These are phyloP conservation scores for Pseudopyricularia javanii DNA, from an alignment of 2,329 filamentous ascomycete species.

Conservation along the genomic window DNA sequence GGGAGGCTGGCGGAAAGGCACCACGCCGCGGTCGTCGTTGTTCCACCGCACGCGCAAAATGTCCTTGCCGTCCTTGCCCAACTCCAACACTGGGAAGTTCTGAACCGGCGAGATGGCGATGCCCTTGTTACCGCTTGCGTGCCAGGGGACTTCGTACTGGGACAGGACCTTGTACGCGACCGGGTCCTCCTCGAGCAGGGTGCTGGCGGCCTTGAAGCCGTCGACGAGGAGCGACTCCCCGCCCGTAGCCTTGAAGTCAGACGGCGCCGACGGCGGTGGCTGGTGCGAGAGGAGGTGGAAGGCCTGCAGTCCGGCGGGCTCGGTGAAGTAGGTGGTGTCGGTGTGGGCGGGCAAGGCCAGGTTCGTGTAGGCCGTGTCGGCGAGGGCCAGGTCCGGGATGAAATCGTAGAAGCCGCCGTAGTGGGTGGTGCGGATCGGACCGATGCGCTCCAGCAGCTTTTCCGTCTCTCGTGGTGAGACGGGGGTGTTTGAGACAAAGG, in stretches of 20 bases:
- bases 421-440: conserved; percentile 80
- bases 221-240: conserved; percentile 78
- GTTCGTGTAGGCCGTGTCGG: conserved; percentile 86
- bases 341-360: conserved; percentile 76
- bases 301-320: conserved; percentile 81
- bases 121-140: conserved; percentile 82
- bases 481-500: conserved; percentile 61
- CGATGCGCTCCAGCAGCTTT: conserved; percentile 64
- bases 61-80: conserved; percentile 22
- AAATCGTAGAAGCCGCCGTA: conserved; percentile 79
- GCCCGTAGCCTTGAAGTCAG: conserved; percentile 29
- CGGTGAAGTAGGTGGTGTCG: conserved; percentile 91
- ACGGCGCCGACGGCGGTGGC: conserved; percentile 16
- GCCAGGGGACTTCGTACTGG: conserved; percentile 51
- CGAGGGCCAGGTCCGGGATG: conserved; percentile 73
- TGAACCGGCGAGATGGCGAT: conserved; percentile 65
- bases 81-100: conserved; percentile 60
- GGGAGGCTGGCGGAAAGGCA: conserved; percentile 32
- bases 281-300: conserved; percentile 81
- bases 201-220: conserved; percentile 60
- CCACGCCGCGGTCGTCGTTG: conserved; percentile 70
- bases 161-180: conserved; percentile 46
- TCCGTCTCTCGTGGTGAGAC: conserved; percentile 57
- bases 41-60: conserved; percentile 74
- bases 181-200: conserved; percentile 41